Evolutionary conservation across 129 eudicot species (phyloP).

Genomic region (Smallanthus sonchifolius): DNA sequence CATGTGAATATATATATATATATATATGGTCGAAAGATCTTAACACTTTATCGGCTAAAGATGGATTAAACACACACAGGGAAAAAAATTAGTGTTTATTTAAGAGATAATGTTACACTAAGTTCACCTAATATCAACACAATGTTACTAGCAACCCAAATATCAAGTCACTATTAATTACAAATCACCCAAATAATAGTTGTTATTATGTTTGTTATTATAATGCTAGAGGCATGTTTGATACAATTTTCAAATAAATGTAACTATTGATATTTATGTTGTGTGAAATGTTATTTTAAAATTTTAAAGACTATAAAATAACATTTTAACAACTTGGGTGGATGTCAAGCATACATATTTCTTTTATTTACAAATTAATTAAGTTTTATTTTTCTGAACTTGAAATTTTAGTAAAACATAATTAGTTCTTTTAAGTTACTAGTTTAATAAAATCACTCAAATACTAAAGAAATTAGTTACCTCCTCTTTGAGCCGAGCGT

Average conservation of each 20-base stretch:
- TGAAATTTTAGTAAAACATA: background rate
- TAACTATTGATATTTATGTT: background rate
- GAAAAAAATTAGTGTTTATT: background rate
- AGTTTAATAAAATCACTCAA: background rate
- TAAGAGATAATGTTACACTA: background rate
- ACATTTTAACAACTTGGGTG: no score
- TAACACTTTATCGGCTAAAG: background rate
- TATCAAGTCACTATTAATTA: background rate
- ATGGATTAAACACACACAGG: background rate
- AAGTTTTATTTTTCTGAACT: background rate
- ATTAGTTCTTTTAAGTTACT: background rate
- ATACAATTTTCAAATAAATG: background rate
- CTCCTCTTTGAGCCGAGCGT: conserved; percentile 96
- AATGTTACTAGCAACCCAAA: background rate
- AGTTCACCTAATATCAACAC: no score
- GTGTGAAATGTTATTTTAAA: no score
- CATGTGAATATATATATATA: no score
- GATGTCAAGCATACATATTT: background rate
- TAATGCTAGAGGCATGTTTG: background rate
- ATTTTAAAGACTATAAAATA: no score
- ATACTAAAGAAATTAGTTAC: conserved; percentile 21
- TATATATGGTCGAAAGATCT: background rate
- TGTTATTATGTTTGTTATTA: background rate
- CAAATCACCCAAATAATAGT: background rate
- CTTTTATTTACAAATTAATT: background rate